These are phyloP conservation scores for Anacardium occidentale DNA, from an alignment of 345 rosid species.

Conservation along the genomic window DNA sequence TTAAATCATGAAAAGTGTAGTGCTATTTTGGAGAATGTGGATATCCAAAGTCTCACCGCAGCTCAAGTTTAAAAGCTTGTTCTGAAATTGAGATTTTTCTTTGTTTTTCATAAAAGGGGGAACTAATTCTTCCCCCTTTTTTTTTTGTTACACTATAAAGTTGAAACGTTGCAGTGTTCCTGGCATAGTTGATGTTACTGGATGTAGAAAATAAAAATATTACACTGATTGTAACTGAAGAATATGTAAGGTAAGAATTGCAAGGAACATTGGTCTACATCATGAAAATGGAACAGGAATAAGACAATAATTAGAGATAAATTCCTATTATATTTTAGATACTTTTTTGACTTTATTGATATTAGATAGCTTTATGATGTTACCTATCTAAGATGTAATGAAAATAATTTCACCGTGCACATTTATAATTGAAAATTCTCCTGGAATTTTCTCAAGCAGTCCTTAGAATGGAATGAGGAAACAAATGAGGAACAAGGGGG, in stretches of 20 bases:
- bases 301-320: background rate
- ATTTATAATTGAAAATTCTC: background rate
- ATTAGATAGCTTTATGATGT: background rate
- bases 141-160: too few species aligned
- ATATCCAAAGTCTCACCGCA: background rate
- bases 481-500: slow-evolving; percentile 70
- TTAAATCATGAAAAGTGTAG: background rate
- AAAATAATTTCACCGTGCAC: background rate
- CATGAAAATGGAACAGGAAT: background rate
- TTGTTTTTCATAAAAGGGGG: background rate
- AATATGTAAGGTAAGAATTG: background rate
- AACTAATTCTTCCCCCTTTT: background rate
- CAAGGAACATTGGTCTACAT: background rate
- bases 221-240: background rate
- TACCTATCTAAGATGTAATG: background rate
- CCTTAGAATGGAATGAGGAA: slow-evolving; percentile 96
- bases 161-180: background rate
- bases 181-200: background rate
- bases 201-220: background rate
- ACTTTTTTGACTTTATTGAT: too few species aligned
- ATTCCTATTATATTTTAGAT: background rate
- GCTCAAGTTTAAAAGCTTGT: background rate
- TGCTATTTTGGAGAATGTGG: background rate
- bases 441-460: slow-evolving; percentile 43
- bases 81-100: background rate